These are phyloP conservation scores for Botrytis paeoniae DNA, from an alignment of 2,329 filamentous ascomycete genomes.

Conservation along the genomic window DNA sequence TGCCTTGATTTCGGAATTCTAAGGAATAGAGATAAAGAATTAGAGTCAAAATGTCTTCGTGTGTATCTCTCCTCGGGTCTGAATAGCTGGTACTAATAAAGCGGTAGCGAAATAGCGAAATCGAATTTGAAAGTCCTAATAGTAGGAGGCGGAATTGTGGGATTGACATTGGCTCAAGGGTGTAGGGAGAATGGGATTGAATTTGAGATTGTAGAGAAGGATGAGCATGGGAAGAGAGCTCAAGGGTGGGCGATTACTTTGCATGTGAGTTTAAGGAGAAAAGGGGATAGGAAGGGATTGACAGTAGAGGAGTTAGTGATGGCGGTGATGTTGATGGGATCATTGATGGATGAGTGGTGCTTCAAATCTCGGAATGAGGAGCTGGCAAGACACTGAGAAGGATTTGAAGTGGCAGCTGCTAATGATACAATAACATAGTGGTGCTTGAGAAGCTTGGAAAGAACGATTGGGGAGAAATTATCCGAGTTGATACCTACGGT, in stretches of 20 bases:
- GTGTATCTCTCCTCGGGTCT: neutral
- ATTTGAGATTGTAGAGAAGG: conserved; percentile 38
- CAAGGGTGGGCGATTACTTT: conserved; percentile 60
- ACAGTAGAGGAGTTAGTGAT: neutral
- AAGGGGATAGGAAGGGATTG: too few relatives aligned
- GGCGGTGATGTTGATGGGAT: neutral
- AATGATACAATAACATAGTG: conserved; percentile 38
- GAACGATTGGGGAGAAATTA: conserved; percentile 29
- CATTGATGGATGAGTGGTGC: too few relatives aligned
- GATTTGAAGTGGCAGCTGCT: neutral
- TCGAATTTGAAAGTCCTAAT: conserved; percentile 14
- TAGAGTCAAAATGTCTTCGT: neutral
- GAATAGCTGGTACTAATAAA: neutral
- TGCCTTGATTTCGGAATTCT: neutral
- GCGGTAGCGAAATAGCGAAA: neutral
- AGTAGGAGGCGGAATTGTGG: conserved; percentile 19
- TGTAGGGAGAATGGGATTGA: conserved; percentile 19
- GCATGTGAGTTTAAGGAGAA: conserved; percentile 37
- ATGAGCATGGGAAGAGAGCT: conserved; percentile 31
- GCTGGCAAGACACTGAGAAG: neutral
- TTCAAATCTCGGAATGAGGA: too few relatives aligned
- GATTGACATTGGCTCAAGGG: conserved; percentile 19
- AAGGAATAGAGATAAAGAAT: neutral
- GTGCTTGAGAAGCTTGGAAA: conserved; percentile 44
- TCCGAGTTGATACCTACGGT: conserved; percentile 28